These are phyloP conservation scores for Capsicum baccatum DNA, from an alignment of 257 asterid species.

Conservation along the genomic window DNA sequence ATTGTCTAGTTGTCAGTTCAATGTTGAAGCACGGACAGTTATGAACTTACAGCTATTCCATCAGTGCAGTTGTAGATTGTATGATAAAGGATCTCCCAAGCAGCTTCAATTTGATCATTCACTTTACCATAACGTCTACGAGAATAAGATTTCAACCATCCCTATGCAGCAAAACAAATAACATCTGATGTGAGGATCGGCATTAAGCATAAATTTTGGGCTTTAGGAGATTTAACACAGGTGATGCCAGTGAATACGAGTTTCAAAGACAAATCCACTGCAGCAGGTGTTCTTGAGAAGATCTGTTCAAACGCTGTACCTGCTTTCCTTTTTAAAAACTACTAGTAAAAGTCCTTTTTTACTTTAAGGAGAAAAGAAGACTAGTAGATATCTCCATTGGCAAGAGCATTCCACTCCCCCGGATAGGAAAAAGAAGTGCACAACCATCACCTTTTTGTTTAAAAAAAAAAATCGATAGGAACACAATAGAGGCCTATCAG, in stretches of 20 bases:
- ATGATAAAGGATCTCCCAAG: conserved; percentile 84
- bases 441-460: neutral
- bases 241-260: neutral
- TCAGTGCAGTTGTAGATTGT: conserved; percentile 93
- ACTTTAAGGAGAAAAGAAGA: conserved; percentile 3
- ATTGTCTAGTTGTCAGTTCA: conserved; percentile 16
- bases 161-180: conserved; percentile 53
- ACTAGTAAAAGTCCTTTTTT: neutral
- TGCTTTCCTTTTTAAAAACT: neutral
- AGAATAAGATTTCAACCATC: conserved; percentile 79
- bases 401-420: neutral
- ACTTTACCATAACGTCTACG: conserved; percentile 91
- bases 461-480: neutral
- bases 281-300: neutral
- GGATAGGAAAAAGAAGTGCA: neutral
- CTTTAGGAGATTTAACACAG: neutral
- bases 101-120: conserved; percentile 64
- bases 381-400: neutral
- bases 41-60: conserved; percentile 81
- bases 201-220: neutral
- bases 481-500: conserved; percentile 14
- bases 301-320: neutral
- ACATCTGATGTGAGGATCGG: neutral
- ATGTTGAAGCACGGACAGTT: neutral
- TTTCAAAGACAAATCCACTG: neutral